These are phyloP conservation scores for Mayamaea pseudoterrestris DNA, from an alignment of 108 stramenopile species.

Conservation along the genomic window DNA sequence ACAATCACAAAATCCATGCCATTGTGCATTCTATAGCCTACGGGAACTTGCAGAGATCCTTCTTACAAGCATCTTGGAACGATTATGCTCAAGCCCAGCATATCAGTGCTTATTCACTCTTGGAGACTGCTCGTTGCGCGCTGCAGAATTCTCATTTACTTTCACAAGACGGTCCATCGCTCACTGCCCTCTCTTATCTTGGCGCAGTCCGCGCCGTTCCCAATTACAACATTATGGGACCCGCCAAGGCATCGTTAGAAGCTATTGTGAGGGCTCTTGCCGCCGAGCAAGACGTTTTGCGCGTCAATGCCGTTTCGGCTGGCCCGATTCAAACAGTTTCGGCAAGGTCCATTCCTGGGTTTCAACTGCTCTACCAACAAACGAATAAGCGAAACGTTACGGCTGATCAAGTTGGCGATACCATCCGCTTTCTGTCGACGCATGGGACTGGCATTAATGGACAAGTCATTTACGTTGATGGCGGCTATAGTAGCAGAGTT, in stretches of 20 bases:
- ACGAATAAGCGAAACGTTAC: slow-evolving; percentile 24
- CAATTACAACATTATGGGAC: slow-evolving; percentile 57
- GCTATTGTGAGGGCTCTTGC: slow-evolving; percentile 36
- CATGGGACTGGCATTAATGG: slow-evolving; percentile 32
- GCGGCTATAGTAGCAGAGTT: slow-evolving; percentile 36
- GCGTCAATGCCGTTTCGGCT: slow-evolving; percentile 56
- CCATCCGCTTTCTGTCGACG: slow-evolving; percentile 24
- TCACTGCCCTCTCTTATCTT: slow-evolving; percentile 46
- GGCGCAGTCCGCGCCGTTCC: slow-evolving; percentile 47
- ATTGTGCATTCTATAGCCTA: slow-evolving; percentile 42
- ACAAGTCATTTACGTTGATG: slow-evolving; percentile 50
- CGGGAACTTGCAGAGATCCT: slow-evolving; percentile 22
- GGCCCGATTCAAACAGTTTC: slow-evolving; percentile 48
- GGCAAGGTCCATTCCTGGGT: slow-evolving; percentile 38
- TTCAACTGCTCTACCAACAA: slow-evolving; percentile 23
- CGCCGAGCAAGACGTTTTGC: slow-evolving; percentile 20
- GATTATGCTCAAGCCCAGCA: slow-evolving; percentile 30
- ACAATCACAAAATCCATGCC: slow-evolving; percentile 12
- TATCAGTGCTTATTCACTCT: slow-evolving; percentile 39
- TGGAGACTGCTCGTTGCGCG: slow-evolving; percentile 24
- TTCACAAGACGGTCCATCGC: slow-evolving; percentile 5
- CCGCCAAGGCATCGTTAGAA: slow-evolving; percentile 54
- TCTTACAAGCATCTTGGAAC: slow-evolving; percentile 16
- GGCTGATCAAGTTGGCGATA: slow-evolving; percentile 32
- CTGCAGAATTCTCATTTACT: background rate